Base-by-base conservation (phyloP, 2,329 filamentous ascomycete genomes). In the Gaeumannomyces tritici region DNA sequence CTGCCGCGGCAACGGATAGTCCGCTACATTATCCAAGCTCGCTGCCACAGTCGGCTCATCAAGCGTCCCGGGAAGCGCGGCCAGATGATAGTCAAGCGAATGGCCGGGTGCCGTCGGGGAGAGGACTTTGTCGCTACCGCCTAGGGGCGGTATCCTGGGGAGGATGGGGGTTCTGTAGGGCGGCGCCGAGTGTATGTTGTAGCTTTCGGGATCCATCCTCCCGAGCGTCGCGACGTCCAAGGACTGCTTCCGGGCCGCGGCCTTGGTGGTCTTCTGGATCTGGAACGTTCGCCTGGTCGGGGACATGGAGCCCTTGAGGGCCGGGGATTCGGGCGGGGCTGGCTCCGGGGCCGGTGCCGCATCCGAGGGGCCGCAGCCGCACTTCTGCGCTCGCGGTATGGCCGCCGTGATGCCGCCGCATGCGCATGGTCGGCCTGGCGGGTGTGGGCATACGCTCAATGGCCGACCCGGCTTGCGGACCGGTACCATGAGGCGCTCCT, bases 391-490 rank as follows among this genome's bases (percentile, higher is more conserved):
- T 66, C 80, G 79, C 1, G 84, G 83, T 62, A 88, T 84, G 9
- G 84, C 84, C 42, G 84, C 84, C 21, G 86, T 88, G n/a, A 89
- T 80, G 64, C 81, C 80, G 56, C 81, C 80, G 70, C 84, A 89
- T 42, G 79, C 80, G 71, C 87, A 90, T n/a, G 75, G 73, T 55
- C 82, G 82, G 60, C 83, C 84, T 33, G 80, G 78, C 8, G 85
- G 82, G 68, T 90, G 88, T 62, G 88, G 87, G 69, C 88, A 90
- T 62, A 83, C 81, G 72, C 86, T 89, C 62, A 90, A 74, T 11
- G 88, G 88, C 60, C 88, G 81, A 24, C 88, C 88, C 21, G 88
- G 88, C 69, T 90, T 90, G 65, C 87, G 83, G 21, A 91, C 88
- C 27, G 86, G 85, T 4, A 89, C 78, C 79, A 90, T 85, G 42